Percentiles rank a stretch among this genome's conserved stretches.
Evolutionary conservation across 495 filamentous ascomycete species (phyloP).

Genomic region (Parachaetomium inaequale): DNA sequence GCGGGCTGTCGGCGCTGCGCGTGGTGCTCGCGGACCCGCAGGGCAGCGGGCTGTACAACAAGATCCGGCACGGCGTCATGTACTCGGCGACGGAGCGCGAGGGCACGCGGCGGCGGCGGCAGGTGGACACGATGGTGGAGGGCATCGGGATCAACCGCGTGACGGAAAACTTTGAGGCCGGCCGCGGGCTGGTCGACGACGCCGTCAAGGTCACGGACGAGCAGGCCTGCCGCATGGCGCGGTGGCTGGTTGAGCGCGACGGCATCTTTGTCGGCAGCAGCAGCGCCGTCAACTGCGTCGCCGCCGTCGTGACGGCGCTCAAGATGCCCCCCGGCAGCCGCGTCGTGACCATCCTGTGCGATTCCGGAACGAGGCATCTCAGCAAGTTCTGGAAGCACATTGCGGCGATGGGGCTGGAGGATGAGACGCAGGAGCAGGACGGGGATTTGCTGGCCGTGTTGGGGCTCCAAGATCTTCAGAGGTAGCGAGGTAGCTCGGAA

Average conservation of each 20-base stretch:
- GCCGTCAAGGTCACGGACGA: conserved; percentile 87
- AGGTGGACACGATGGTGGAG: conserved; percentile 95
- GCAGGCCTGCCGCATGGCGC: conserved; percentile 88
- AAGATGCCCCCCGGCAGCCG: conserved; percentile 62
- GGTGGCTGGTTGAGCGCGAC: conserved; percentile 93
- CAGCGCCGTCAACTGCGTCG: conserved; percentile 93
- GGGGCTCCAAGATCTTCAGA: conserved; percentile 29
- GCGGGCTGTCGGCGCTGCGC: conserved; percentile 43
- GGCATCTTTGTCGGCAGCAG: conserved; percentile 93
- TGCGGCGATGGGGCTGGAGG: conserved; percentile 46
- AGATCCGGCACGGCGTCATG: conserved; percentile 90
- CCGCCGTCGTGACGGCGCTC: conserved; percentile 75
- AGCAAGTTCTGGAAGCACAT: conserved; percentile 91
- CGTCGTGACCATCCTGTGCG: conserved; percentile 89
- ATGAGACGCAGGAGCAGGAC: conserved; percentile 16
- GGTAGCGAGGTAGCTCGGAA: conserved; percentile 10
- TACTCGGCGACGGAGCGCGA: conserved; percentile 84
- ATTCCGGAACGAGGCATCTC: conserved; percentile 85
- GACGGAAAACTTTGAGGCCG: conserved; percentile 87
- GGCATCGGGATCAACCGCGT: conserved; percentile 92
- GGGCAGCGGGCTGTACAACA: conserved; percentile 89
- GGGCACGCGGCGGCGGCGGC: conserved; percentile 79
- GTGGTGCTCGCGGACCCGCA: conserved; percentile 91
- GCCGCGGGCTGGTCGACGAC: conserved; percentile 78
- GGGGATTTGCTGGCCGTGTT: conserved; percentile 37